These are phyloP conservation scores for Scorias spongiosa DNA, from an alignment of 2,329 filamentous ascomycete species.

Conservation along the genomic window DNA sequence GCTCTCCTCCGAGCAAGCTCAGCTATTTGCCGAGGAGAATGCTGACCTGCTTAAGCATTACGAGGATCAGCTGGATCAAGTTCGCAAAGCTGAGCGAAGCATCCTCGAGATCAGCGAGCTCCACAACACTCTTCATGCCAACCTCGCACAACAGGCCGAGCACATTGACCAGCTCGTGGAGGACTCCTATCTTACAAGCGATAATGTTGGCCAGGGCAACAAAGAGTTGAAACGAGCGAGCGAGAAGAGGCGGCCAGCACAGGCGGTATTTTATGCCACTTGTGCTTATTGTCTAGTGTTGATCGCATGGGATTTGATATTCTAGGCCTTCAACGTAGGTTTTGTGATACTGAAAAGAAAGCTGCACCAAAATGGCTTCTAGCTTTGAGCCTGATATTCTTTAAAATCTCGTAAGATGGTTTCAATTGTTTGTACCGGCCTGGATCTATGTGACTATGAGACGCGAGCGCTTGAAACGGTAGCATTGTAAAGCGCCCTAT, in stretches of 20 bases:
- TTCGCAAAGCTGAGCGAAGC: constrained; percentile 78
- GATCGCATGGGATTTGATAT: constrained; percentile 34
- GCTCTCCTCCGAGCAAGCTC: constrained; percentile 70
- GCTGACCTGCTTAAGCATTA: constrained; percentile 86
- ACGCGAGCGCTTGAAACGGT: too few species aligned
- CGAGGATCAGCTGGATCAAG: constrained; percentile 85
- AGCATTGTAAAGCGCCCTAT: too few species aligned
- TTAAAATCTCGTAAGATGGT: too few species aligned
- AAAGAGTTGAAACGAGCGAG: constrained; percentile 75
- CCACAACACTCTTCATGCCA: constrained; percentile 74
- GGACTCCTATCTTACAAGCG: constrained; percentile 66
- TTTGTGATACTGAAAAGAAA: too few species aligned
- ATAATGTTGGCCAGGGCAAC: constrained; percentile 82
- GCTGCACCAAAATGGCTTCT: too few species aligned
- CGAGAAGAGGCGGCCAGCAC: constrained; percentile 36
- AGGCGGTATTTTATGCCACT: constrained; percentile 33
- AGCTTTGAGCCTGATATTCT: too few species aligned
- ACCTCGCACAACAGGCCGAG: constrained; percentile 71
- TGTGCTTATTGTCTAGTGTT: constrained; percentile 30
- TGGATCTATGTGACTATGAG: too few species aligned
- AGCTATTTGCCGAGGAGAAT: constrained; percentile 88
- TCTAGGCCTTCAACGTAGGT: constrained; percentile 14
- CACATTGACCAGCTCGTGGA: constrained; percentile 79
- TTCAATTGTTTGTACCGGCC: too few species aligned
- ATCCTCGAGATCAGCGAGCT: constrained; percentile 85